Percentiles rank a stretch among this genome's conserved stretches.
These are phyloP conservation scores for Ormosia semicastrata DNA, from an alignment of 306 rosid genomes.

Conservation along the genomic window DNA sequence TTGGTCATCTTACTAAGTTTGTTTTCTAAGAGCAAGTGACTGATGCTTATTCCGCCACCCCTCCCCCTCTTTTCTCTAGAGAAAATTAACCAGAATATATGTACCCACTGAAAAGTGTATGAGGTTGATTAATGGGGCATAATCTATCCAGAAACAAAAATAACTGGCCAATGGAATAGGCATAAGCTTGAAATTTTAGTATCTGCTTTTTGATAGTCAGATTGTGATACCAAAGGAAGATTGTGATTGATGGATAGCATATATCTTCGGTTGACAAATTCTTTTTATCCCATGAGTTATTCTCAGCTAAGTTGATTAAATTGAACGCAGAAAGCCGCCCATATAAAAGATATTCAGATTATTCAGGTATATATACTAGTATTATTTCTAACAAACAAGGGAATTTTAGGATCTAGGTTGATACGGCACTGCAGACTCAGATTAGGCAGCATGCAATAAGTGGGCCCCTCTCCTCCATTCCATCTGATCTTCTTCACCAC, in stretches of 20 bases:
- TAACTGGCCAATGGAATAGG: background rate
- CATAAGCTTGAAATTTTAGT: background rate
- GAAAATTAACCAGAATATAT: too few species aligned
- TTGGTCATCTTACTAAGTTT: background rate
- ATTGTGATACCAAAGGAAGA: conserved; percentile 14
- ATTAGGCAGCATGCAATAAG: background rate
- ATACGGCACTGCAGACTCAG: background rate
- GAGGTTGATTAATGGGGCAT: background rate
- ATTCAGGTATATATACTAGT: background rate
- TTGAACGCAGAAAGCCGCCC: conserved; percentile 34
- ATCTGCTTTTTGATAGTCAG: background rate
- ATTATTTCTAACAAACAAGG: background rate
- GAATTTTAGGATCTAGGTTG: conserved; percentile 19
- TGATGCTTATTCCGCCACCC: conserved; percentile 1
- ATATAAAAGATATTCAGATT: conserved; percentile 2
- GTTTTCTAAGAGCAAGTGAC: background rate
- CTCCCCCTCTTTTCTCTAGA: too few species aligned
- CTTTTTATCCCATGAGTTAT: conserved; percentile 7
- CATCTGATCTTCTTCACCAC: conserved; percentile 24
- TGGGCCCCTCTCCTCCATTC: conserved; percentile 9
- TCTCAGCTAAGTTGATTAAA: conserved; percentile 18
- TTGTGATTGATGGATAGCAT: conserved; percentile 6
- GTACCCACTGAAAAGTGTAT: too few species aligned
- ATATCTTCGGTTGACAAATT: background rate
- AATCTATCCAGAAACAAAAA: background rate